phyloP scores from a whole-genome alignment of 106 monocot species.

The Agapanthus africanus region DNA sequence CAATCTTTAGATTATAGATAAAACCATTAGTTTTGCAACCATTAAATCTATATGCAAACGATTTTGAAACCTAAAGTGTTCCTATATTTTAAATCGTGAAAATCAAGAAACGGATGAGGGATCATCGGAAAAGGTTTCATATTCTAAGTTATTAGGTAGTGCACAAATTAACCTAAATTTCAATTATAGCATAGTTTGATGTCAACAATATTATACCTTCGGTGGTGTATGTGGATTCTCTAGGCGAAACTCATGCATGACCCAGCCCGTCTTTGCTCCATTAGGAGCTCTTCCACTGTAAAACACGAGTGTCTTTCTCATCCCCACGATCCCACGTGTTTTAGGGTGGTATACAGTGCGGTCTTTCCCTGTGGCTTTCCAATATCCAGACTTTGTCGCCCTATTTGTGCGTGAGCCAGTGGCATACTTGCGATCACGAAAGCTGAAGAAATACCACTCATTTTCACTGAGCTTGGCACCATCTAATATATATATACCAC shows the following conservation, averaged over 20 bases:
- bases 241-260: slow-evolving; percentile 68
- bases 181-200: too few relatives aligned
- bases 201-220: too few relatives aligned
- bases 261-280: slow-evolving; percentile 43
- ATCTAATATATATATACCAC: slow-evolving; percentile 30
- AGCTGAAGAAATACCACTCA: slow-evolving; percentile 96
- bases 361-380: slow-evolving; percentile 65
- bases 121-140: too few relatives aligned
- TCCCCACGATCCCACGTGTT: slow-evolving; percentile 24
- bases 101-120: too few relatives aligned
- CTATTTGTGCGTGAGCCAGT: slow-evolving; percentile 53
- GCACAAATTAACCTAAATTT: too few relatives aligned
- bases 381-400: slow-evolving; percentile 53
- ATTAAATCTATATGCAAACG: too few relatives aligned
- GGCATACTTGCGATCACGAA: slow-evolving; percentile 79
- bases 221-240: slow-evolving; percentile 38
- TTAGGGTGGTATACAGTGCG: slow-evolving; percentile 20
- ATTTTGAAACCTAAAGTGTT: too few relatives aligned
- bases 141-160: too few relatives aligned
- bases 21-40: too few relatives aligned
- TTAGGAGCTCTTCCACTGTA: slow-evolving; percentile 56
- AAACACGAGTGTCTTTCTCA: slow-evolving; percentile 66
- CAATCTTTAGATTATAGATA: too few relatives aligned
- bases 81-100: too few relatives aligned
- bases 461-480: slow-evolving; percentile 70